Conservation (phyloP, 345 rosid species). For the Syzygium aqueum region DNA sequence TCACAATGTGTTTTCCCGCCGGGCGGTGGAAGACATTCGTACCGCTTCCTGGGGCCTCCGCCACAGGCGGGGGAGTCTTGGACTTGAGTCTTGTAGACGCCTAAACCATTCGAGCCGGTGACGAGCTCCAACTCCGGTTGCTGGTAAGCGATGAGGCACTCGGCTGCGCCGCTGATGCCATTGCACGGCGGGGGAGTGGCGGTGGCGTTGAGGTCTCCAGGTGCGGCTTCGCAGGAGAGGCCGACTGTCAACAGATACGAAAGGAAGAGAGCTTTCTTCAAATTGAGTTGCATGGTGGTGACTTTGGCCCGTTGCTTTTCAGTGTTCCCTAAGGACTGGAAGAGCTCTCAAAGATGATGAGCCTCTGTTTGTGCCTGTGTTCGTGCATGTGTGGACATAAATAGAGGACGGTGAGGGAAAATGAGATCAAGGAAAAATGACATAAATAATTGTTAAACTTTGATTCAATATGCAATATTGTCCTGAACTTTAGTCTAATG, state of each 20-base stretch:
- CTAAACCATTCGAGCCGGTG: neutral
- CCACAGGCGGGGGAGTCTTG: no score
- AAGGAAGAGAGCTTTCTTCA: neutral
- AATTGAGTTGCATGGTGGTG: neutral
- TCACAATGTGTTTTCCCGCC: neutral
- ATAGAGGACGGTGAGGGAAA: neutral
- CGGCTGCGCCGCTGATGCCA: neutral
- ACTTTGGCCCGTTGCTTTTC: neutral
- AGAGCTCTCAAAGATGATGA: no score
- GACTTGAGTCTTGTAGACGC: no score
- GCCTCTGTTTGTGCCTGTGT: neutral
- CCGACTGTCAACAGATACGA: neutral
- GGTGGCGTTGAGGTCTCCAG: neutral
- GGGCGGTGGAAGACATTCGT: neutral
- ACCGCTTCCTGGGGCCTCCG: no score
- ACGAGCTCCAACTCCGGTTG: neutral
- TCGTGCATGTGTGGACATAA: neutral
- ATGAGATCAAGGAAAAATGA: neutral
- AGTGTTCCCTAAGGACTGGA: neutral
- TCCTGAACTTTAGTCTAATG: no score
- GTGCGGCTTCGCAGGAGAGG: neutral
- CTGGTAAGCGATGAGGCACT: neutral
- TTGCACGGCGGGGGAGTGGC: neutral
- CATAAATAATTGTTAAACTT: no score
- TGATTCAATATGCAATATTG: no score